Evolutionary conservation across 805 yeast species (phyloP).

Genomic region (Nakazawaea holstii): DNA sequence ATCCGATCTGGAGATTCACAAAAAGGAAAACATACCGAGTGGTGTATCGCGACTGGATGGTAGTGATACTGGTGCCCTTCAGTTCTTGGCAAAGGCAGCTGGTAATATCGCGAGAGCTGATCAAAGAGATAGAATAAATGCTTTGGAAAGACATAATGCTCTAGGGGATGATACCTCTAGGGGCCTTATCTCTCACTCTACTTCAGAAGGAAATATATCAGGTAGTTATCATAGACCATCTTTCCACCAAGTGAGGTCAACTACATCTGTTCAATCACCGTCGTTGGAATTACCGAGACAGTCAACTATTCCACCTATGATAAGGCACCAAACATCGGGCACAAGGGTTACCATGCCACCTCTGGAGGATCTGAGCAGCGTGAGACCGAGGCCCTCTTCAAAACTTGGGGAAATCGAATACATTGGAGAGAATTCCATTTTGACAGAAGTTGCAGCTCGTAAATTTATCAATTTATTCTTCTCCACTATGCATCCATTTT

Average conservation of each 20-base stretch:
- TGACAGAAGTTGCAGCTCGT: conserved; percentile 60
- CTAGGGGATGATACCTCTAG: conserved; percentile 28
- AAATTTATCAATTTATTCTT: conserved; percentile 58
- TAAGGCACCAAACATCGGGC: neutral
- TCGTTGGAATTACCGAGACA: neutral
- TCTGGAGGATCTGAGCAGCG: conserved; percentile 31
- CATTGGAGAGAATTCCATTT: conserved; percentile 50
- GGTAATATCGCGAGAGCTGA: conserved; percentile 70
- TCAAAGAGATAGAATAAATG: conserved; percentile 56
- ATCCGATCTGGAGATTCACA: neutral
- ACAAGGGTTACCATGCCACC: conserved; percentile 37
- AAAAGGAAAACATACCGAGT: neutral
- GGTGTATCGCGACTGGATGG: neutral
- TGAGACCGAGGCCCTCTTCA: conserved; percentile 42
- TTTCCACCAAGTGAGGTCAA: neutral
- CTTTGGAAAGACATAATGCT: conserved; percentile 40
- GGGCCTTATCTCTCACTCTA: neutral
- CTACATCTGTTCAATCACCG: neutral
- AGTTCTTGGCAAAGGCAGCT: conserved; percentile 72
- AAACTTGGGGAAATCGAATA: conserved; percentile 57
- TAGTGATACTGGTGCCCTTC: conserved; percentile 46
- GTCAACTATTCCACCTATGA: conserved; percentile 1
- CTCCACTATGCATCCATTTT: conserved; percentile 79
- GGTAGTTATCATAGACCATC: neutral
- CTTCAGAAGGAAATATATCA: neutral